phyloP scores from a whole-genome alignment of 1,284 basidiomycete genomes.

The Meripilus lineatus region DNA sequence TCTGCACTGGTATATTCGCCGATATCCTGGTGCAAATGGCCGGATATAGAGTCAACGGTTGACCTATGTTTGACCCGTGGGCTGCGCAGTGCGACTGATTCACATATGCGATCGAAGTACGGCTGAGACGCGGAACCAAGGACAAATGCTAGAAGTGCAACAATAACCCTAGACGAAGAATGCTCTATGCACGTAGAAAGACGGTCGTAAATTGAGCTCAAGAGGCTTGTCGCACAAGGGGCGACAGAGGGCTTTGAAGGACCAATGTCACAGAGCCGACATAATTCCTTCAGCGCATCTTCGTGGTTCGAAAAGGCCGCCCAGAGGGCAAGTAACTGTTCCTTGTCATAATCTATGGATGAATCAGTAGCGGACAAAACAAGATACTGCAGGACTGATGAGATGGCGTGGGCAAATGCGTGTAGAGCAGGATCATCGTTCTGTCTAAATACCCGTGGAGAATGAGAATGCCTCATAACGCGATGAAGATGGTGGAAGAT shows the following conservation, averaged over 20 bases:
- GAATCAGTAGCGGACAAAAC: background rate
- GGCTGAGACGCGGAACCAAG: slow-evolving; percentile 55
- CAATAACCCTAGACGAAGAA: slow-evolving; percentile 40
- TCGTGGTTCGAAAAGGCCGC: slow-evolving; percentile 38
- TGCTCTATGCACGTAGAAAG: slow-evolving; percentile 34
- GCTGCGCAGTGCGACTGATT: slow-evolving; percentile 60
- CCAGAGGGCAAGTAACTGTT: slow-evolving; percentile 46
- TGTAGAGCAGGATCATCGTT: slow-evolving; percentile 48
- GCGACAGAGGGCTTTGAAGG: background rate
- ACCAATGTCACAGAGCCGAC: background rate
- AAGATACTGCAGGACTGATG: slow-evolving; percentile 42
- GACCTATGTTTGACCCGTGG: no score
- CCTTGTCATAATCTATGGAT: slow-evolving; percentile 27
- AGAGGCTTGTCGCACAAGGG: background rate
- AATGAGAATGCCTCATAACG: slow-evolving; percentile 2
- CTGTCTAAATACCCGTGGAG: slow-evolving; percentile 2
- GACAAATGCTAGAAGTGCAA: slow-evolving; percentile 56
- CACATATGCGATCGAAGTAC: slow-evolving; percentile 52
- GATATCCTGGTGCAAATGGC: no score
- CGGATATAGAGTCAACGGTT: no score
- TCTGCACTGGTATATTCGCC: no score
- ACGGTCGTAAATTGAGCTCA: background rate
- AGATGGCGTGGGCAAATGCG: slow-evolving; percentile 61
- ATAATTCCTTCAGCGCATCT: slow-evolving; percentile 23
- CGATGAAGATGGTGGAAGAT: background rate